phyloP scores from a whole-genome alignment of 306 rosid genomes.

The Casuarina glauca region DNA sequence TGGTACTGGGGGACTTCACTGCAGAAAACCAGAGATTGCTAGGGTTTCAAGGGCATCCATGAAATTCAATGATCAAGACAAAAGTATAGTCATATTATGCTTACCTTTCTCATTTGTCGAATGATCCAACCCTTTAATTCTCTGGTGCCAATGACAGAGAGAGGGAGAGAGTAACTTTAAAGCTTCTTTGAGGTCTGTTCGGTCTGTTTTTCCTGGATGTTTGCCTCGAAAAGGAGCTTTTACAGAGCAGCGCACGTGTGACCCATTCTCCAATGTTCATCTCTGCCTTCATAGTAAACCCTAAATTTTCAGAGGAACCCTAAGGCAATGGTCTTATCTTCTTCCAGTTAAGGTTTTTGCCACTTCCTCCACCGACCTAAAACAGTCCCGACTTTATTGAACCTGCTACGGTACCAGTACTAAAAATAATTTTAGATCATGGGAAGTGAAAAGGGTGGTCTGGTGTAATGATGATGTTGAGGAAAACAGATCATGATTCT shows the following conservation, averaged over 20 bases:
- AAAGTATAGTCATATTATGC: background rate
- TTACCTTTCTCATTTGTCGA: conserved; percentile 37
- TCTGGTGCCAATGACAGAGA: conserved; percentile 33
- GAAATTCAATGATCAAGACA: conserved; percentile 49
- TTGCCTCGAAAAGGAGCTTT: conserved; percentile 89
- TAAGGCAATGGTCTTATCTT: conserved; percentile 42
- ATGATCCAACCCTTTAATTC: conserved; percentile 22
- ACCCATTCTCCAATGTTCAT: conserved; percentile 73
- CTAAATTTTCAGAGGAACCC: conserved; percentile 31
- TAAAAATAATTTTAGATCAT: conserved; percentile 22
- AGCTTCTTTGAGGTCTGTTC: conserved; percentile 52
- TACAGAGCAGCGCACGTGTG: conserved; percentile 83
- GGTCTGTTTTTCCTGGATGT: conserved; percentile 41
- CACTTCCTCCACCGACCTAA: background rate
- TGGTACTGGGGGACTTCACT: conserved; percentile 40
- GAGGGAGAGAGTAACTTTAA: conserved; percentile 34
- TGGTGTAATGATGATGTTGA: conserved; percentile 52
- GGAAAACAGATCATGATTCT: conserved; percentile 30
- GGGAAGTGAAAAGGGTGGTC: conserved; percentile 22
- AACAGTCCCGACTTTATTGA: background rate
- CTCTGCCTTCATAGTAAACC: conserved; percentile 57
- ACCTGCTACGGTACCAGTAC: background rate
- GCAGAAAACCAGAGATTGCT: conserved; percentile 44
- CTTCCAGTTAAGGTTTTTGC: conserved; percentile 31
- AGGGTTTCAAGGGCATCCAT: conserved; percentile 75